phyloP scores from a whole-genome alignment of 768 basidiomycete genomes.

The Tylopilus subfusipes region DNA sequence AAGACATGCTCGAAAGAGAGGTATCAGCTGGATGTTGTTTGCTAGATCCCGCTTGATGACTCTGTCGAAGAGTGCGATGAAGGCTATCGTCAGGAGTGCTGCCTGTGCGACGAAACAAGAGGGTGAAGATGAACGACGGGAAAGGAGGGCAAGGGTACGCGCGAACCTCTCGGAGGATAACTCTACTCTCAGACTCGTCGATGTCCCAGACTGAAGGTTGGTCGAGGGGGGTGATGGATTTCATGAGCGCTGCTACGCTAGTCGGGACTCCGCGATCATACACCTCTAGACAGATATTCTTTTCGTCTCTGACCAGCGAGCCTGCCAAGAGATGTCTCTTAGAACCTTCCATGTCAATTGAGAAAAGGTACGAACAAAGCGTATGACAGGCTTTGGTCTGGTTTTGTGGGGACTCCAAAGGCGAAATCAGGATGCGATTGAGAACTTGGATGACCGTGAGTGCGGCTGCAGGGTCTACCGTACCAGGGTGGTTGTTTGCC shows the following conservation, averaged over 20 bases:
- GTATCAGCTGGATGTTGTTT: conserved; percentile 53
- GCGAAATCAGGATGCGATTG: conserved; percentile 52
- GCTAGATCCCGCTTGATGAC: conserved; percentile 68
- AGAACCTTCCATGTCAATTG: background rate
- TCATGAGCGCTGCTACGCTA: conserved; percentile 50
- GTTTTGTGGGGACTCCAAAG: conserved; percentile 39
- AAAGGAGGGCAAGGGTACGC: background rate
- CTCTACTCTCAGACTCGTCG: conserved; percentile 59
- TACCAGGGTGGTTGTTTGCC: conserved; percentile 26
- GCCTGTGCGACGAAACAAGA: conserved; percentile 42
- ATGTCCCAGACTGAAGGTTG: conserved; percentile 56
- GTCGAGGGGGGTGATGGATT: conserved; percentile 49
- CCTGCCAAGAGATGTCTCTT: conserved; percentile 34
- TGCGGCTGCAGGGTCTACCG: conserved; percentile 44
- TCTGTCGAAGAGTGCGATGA: conserved; percentile 69
- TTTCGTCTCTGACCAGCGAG: conserved; percentile 69
- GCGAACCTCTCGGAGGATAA: conserved; percentile 60
- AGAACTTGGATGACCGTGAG: conserved; percentile 69
- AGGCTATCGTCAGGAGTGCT: conserved; percentile 67
- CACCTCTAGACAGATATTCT: conserved; percentile 61
- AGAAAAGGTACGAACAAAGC: conserved; percentile 49
- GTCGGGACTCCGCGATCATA: conserved; percentile 66
- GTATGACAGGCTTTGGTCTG: conserved; percentile 73
- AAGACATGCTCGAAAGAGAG: conserved; percentile 52
- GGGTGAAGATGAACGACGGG: background rate